Evolutionary conservation across 2,329 filamentous ascomycete species (phyloP).

Genomic region (Sporothrix euskadiensis): DNA sequence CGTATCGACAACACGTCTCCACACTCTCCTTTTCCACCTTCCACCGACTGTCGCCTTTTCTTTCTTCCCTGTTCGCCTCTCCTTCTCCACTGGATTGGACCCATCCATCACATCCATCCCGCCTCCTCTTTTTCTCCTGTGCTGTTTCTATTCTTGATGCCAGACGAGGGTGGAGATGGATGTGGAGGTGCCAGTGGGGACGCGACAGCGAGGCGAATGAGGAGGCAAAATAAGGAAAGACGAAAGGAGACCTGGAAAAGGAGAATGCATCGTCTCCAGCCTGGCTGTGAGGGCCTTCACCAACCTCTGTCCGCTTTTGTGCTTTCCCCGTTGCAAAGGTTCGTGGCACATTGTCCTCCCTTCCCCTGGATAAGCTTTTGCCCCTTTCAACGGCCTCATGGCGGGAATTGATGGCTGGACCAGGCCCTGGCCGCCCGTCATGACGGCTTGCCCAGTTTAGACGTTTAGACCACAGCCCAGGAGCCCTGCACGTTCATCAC

Average conservation of each 20-base stretch:
- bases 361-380: constrained; percentile 10
- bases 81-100: neutral
- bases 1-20: constrained; percentile 10
- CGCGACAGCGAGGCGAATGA: neutral
- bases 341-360: neutral
- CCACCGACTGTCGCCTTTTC: neutral
- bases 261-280: neutral
- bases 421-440: neutral
- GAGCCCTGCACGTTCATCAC: neutral
- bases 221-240: neutral
- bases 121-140: neutral
- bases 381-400: neutral
- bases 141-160: constrained; percentile 15
- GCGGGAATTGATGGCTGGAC: neutral
- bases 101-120: neutral
- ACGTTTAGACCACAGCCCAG: neutral
- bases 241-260: neutral
- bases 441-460: neutral
- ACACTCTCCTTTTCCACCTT: constrained; percentile 8
- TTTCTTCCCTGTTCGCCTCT: neutral
- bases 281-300: neutral
- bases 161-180: constrained; percentile 4
- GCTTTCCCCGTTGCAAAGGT: neutral
- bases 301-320: neutral
- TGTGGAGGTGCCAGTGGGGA: neutral